phyloP scores from a whole-genome alignment of 352 stramenopile species.

The Pythium dissimile region DNA sequence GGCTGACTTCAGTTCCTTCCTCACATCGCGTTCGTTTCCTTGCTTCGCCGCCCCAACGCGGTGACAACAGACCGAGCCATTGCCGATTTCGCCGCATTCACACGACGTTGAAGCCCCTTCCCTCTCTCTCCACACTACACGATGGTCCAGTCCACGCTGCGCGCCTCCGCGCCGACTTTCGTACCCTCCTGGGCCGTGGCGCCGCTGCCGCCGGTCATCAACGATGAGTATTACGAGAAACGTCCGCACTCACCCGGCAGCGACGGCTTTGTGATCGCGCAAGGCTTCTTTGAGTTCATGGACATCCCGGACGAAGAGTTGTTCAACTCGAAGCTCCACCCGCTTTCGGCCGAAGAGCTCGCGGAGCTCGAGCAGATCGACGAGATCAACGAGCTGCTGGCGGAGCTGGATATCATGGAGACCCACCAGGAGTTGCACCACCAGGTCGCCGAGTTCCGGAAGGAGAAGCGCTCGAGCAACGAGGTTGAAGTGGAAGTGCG shows the following conservation, averaged over 20 bases:
- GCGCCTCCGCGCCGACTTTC: constrained; percentile 55
- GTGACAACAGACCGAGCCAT: constrained; percentile 10
- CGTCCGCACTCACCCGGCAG: constrained; percentile 54
- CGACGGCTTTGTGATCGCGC: constrained; percentile 60
- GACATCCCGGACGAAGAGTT: constrained; percentile 77
- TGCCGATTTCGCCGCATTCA: constrained; percentile 23
- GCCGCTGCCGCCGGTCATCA: constrained; percentile 44
- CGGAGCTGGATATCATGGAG: constrained; percentile 77
- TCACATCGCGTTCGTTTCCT: background rate
- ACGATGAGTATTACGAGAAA: constrained; percentile 65
- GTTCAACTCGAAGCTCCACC: constrained; percentile 65
- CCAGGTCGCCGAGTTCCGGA: constrained; percentile 50
- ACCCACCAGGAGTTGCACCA: constrained; percentile 67
- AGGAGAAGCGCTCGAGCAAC: constrained; percentile 47
- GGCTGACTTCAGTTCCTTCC: background rate
- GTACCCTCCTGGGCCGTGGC: constrained; percentile 41
- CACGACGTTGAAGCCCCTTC: constrained; percentile 27
- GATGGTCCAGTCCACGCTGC: constrained; percentile 37
- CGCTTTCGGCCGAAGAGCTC: constrained; percentile 53
- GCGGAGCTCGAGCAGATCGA: constrained; percentile 73
- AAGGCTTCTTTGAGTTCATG: constrained; percentile 40
- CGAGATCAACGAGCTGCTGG: constrained; percentile 75
- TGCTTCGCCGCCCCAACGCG: background rate
- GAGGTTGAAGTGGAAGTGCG: constrained; percentile 60
- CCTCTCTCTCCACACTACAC: constrained; percentile 27